These are phyloP conservation scores for Rhazya stricta DNA, from an alignment of 257 asterid genomes.

Conservation along the genomic window DNA sequence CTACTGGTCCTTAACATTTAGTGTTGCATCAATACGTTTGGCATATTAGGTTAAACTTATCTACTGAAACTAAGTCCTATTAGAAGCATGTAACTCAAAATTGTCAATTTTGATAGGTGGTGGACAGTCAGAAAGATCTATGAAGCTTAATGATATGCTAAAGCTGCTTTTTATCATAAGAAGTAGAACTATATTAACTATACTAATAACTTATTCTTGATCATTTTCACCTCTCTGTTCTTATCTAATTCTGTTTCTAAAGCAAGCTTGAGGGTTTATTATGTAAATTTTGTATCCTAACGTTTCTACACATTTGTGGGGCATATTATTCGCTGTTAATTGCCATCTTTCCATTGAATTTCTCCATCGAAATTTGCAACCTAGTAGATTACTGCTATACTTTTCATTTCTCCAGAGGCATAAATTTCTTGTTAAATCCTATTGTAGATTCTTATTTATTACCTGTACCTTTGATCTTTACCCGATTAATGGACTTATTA, in stretches of 20 bases:
- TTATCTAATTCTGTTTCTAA: too few species aligned
- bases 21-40: conserved; percentile 13
- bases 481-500: neutral
- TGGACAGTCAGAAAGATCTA: neutral
- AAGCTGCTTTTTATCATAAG: too few species aligned
- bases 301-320: too few species aligned
- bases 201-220: neutral
- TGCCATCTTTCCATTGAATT: conserved; percentile 10
- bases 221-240: too few species aligned
- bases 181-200: too few species aligned
- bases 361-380: conserved; percentile 12
- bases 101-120: too few species aligned
- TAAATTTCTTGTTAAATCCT: neutral
- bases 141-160: too few species aligned
- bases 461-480: neutral
- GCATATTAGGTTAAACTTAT: neutral
- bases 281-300: too few species aligned
- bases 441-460: neutral
- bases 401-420: neutral
- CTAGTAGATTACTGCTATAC: neutral
- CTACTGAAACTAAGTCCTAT: neutral
- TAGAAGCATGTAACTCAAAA: neutral
- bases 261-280: too few species aligned
- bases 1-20: conserved; percentile 13
- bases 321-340: neutral